A percentile compares a stretch with the other conserved stretches of the same genome.
phyloP scores from a whole-genome alignment of 371 early-diverging fungal species.

The Entomophthora muscae region DNA sequence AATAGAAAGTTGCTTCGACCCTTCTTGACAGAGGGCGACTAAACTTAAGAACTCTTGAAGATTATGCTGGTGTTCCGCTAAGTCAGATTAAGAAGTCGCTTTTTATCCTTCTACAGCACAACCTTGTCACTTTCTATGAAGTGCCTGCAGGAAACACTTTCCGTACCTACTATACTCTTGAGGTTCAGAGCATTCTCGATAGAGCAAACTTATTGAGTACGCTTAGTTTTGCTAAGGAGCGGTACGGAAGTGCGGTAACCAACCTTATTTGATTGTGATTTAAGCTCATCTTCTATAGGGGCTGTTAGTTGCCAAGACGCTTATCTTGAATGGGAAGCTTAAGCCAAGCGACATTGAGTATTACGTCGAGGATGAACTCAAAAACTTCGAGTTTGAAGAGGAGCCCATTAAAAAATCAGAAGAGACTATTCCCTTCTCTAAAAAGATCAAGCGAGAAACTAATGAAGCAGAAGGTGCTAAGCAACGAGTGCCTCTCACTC shows the following conservation, averaged over 20 bases:
- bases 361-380: background rate
- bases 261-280: no score
- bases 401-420: background rate
- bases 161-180: background rate
- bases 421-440: background rate
- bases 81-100: background rate
- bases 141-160: background rate
- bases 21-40: background rate
- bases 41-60: background rate
- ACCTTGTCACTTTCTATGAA: background rate
- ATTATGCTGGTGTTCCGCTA: background rate
- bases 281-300: no score
- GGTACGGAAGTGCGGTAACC: background rate
- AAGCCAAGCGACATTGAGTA: background rate
- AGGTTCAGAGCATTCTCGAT: background rate
- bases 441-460: background rate
- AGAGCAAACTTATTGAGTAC: background rate
- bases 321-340: constrained; percentile 3
- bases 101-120: constrained; percentile 1
- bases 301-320: background rate
- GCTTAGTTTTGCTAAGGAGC: background rate
- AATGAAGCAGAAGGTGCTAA: background rate
- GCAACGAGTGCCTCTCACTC: background rate
- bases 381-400: background rate
- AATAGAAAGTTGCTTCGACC: background rate